phyloP scores from a whole-genome alignment of 2,329 filamentous ascomycete genomes.

The Sclerotinia spermophila region DNA sequence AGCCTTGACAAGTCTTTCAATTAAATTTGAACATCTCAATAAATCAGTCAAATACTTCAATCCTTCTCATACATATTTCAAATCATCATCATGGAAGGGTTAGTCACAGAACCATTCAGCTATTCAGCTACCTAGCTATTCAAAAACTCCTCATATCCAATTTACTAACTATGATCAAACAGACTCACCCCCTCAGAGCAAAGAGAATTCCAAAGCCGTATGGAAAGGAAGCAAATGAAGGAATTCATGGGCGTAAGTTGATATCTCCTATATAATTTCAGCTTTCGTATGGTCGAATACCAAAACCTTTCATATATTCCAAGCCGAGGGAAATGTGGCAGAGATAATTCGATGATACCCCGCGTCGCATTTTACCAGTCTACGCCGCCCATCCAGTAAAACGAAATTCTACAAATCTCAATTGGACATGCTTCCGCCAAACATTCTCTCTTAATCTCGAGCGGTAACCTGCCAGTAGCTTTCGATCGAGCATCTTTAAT shows the following conservation, averaged over 20 bases:
- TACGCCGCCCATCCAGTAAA: not conserved
- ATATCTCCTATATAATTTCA: not conserved
- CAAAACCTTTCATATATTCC: not conserved
- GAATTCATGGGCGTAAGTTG: slow-evolving; percentile 90
- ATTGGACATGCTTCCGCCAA: not conserved
- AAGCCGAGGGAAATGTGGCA: not conserved
- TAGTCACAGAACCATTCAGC: slow-evolving; percentile 12
- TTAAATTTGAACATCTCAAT: not conserved
- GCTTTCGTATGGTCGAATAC: too few species aligned
- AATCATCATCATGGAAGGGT: slow-evolving; percentile 34
- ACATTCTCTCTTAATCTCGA: not conserved
- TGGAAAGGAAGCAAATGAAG: slow-evolving; percentile 98
- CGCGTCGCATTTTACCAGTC: not conserved
- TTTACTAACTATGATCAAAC: slow-evolving; percentile 22
- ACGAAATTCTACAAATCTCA: not conserved
- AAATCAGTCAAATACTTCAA: not conserved
- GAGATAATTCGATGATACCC: not conserved
- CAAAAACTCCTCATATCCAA: not conserved
- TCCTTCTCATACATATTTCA: not conserved
- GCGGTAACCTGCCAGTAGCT: not conserved
- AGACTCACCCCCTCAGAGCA: slow-evolving; percentile 60
- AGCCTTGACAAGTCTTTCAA: slow-evolving; percentile 11
- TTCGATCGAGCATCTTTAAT: not conserved
- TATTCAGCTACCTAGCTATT: not conserved
- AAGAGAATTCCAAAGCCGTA: slow-evolving; percentile 87